phyloP scores from a whole-genome alignment of 768 basidiomycete species.

The Phanerochaete carnosa region DNA sequence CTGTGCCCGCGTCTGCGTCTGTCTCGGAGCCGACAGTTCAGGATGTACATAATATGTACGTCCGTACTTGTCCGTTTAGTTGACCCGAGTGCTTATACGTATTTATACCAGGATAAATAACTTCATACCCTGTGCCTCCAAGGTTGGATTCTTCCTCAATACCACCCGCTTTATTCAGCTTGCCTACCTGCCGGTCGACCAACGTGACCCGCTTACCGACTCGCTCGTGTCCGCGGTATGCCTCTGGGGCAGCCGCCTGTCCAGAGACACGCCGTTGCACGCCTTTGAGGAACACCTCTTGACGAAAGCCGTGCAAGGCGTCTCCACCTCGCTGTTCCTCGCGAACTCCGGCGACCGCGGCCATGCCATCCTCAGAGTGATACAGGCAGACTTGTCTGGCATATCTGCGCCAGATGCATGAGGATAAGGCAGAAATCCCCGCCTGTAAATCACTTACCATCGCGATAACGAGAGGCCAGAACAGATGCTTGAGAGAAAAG shows the following conservation, averaged over 20 bases:
- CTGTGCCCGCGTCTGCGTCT: neutral
- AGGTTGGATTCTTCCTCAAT: slow-evolving; percentile 69
- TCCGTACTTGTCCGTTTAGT: neutral
- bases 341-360: slow-evolving; percentile 22
- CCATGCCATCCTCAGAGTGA: slow-evolving; percentile 31
- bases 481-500: slow-evolving; percentile 18
- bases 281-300: slow-evolving; percentile 39
- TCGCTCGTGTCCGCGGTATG: slow-evolving; percentile 42
- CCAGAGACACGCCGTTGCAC: slow-evolving; percentile 18
- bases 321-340: slow-evolving; percentile 34
- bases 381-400: slow-evolving; percentile 29
- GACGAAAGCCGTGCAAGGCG: slow-evolving; percentile 43
- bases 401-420: neutral
- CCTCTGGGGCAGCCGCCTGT: slow-evolving; percentile 33
- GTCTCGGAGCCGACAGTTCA: neutral
- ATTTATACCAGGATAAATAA: slow-evolving; percentile 44
- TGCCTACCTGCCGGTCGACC: slow-evolving; percentile 17
- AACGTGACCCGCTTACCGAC: slow-evolving; percentile 27
- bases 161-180: slow-evolving; percentile 40
- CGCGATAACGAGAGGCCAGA: slow-evolving; percentile 14
- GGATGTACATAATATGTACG: slow-evolving; percentile 9
- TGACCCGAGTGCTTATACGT: neutral
- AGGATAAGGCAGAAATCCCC: neutral
- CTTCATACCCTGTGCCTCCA: slow-evolving; percentile 53
- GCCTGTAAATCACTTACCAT: slow-evolving; percentile 21